Percentiles rank a stretch among this genome's conserved stretches.
These are phyloP conservation scores for Colletotrichum sp. DNA, from an alignment of 2,329 filamentous ascomycete genomes.

Conservation along the genomic window DNA sequence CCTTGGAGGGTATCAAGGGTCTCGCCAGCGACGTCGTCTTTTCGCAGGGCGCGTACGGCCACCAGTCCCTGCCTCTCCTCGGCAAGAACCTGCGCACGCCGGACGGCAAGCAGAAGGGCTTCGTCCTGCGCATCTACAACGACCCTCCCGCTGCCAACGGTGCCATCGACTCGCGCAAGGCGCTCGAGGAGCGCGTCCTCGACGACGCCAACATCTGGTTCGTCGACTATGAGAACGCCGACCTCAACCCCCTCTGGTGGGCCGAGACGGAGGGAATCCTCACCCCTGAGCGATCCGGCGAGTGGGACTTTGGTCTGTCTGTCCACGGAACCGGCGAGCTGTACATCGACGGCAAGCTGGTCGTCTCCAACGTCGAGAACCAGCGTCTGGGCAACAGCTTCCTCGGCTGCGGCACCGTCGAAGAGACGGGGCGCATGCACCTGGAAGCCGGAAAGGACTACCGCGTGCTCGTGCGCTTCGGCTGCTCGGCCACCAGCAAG, in stretches of 20 bases:
- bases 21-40: slow-evolving; percentile 25
- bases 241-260: slow-evolving; percentile 26
- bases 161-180: background rate
- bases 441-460: slow-evolving; percentile 33
- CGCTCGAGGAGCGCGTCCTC: slow-evolving; percentile 25
- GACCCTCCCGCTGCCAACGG: slow-evolving; percentile 14
- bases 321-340: slow-evolving; percentile 39
- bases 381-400: slow-evolving; percentile 41
- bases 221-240: slow-evolving; percentile 29
- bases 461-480: slow-evolving; percentile 32
- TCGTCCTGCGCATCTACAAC: slow-evolving; percentile 30
- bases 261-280: slow-evolving; percentile 27
- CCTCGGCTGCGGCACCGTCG: slow-evolving; percentile 38
- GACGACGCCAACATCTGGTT: slow-evolving; percentile 28
- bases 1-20: slow-evolving; percentile 32
- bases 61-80: slow-evolving; percentile 36
- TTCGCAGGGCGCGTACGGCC: slow-evolving; percentile 31
- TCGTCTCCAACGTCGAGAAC: slow-evolving; percentile 34
- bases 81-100: slow-evolving; percentile 25
- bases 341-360: slow-evolving; percentile 34
- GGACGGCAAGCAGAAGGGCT: slow-evolving; percentile 25
- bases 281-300: slow-evolving; percentile 22
- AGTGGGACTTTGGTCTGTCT: slow-evolving; percentile 38
- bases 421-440: slow-evolving; percentile 29
- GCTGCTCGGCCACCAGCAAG: slow-evolving; percentile 29